Conservation (phyloP, 352 stramenopile genomes). For the Blastocystis sp. region DNA sequence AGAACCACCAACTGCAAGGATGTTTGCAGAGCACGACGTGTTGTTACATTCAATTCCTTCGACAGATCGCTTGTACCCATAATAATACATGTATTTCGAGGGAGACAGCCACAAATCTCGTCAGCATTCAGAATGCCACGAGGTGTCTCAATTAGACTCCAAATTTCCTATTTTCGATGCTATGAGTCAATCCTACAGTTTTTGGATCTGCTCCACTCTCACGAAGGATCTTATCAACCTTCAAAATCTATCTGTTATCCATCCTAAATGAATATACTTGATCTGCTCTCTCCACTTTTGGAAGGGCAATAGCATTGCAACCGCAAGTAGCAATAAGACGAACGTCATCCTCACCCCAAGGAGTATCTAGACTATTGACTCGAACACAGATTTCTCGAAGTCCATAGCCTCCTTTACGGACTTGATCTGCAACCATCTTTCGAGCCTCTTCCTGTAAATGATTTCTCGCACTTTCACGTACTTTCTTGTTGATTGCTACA, state of each 20-base stretch:
- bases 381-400: constrained; percentile 66
- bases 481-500: constrained; percentile 65
- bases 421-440: constrained; percentile 61
- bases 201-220: constrained; percentile 55
- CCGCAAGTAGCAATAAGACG: constrained; percentile 31
- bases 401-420: constrained; percentile 62
- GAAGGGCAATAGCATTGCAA: constrained; percentile 65
- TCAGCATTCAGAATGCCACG: constrained; percentile 66
- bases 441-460: constrained; percentile 61
- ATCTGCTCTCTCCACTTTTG: constrained; percentile 67
- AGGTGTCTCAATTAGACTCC: constrained; percentile 68
- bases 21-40: constrained; percentile 59
- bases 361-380: constrained; percentile 66
- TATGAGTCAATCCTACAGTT: constrained; percentile 14
- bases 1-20: constrained; percentile 64
- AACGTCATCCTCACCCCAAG: constrained; percentile 65
- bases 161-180: constrained; percentile 63
- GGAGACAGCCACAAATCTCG: constrained; percentile 63
- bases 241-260: constrained; percentile 14
- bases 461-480: background rate
- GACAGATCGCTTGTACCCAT: constrained; percentile 67
- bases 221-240: constrained; percentile 64
- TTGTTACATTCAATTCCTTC: constrained; percentile 65
- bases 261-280: constrained; percentile 33
- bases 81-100: constrained; percentile 64